These are phyloP conservation scores for Porphyra umbilicalis DNA, from an alignment of 31 red algal species.

Conservation along the genomic window DNA sequence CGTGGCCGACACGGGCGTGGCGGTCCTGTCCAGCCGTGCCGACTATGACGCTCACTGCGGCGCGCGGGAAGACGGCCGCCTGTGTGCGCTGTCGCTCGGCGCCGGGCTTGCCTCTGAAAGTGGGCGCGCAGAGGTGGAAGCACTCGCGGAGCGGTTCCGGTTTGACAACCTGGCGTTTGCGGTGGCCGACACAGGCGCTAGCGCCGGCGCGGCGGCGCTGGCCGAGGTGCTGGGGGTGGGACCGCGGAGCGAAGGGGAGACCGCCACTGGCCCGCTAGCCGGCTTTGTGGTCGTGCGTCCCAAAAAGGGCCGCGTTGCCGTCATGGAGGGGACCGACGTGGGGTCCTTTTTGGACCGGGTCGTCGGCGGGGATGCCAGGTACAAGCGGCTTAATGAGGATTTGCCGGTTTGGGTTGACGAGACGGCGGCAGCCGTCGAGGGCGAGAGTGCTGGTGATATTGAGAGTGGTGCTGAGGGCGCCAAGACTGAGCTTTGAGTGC, in stretches of 20 bases:
- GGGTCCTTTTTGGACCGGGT: constrained; percentile 58
- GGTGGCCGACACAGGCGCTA: constrained; percentile 22
- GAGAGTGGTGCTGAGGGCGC: too few species aligned
- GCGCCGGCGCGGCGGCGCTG: constrained; percentile 17
- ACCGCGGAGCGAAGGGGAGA: background rate
- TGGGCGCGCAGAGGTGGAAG: constrained; percentile 11
- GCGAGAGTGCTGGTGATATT: too few species aligned
- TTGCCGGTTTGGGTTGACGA: constrained; percentile 43
- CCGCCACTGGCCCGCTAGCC: background rate
- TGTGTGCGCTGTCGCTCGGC: constrained; percentile 55
- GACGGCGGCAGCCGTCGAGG: too few species aligned
- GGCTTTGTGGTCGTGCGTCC: constrained; percentile 50
- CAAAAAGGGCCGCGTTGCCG: constrained; percentile 49
- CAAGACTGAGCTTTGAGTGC: too few species aligned
- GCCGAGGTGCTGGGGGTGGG: constrained; percentile 24
- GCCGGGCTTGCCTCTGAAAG: constrained; percentile 12
- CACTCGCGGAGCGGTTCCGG: constrained; percentile 48
- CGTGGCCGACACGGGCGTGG: constrained; percentile 39
- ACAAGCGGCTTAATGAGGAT: constrained; percentile 34
- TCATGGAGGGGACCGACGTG: constrained; percentile 15
- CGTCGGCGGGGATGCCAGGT: constrained; percentile 71
- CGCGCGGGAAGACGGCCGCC: constrained; percentile 56
- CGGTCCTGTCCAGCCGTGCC: constrained; percentile 13
- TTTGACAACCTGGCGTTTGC: constrained; percentile 80
- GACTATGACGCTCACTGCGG: constrained; percentile 53